Percentiles rank a stretch among this genome's conserved stretches.
Conservation (phyloP, 192 early-diverging fungal species). For the Mortierella claussenii region DNA sequence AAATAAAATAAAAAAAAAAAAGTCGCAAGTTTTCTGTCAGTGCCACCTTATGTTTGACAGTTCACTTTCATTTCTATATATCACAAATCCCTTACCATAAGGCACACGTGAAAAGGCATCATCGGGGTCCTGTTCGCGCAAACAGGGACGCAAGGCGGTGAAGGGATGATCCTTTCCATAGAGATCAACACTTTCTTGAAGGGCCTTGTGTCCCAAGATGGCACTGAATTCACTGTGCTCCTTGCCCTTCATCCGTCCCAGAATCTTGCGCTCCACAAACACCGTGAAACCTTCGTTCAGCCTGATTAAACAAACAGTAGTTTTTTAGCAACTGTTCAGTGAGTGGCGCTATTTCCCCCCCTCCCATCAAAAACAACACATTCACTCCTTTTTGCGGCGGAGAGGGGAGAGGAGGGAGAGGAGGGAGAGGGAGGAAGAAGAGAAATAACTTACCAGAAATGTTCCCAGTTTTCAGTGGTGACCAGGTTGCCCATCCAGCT, state of each 20-base stretch:
- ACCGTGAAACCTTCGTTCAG: conserved; percentile 97
- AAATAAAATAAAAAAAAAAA: too few relatives aligned
- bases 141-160: conserved; percentile 78
- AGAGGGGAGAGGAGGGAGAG: too few relatives aligned
- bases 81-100: conserved; percentile 67
- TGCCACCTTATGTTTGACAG: too few relatives aligned
- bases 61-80: neutral
- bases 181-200: conserved; percentile 75
- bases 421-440: neutral
- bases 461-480: conserved; percentile 82
- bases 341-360: neutral
- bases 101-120: conserved; percentile 84
- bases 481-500: conserved; percentile 92
- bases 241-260: conserved; percentile 82
- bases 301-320: too few relatives aligned
- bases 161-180: conserved; percentile 73
- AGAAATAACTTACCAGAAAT: conserved; percentile 30
- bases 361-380: conserved; percentile 28
- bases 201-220: conserved; percentile 82
- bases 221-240: conserved; percentile 82
- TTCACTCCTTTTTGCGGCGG: too few relatives aligned
- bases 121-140: conserved; percentile 83
- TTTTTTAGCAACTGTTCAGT: too few relatives aligned
- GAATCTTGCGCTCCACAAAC: conserved; percentile 93
- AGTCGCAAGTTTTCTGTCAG: too few relatives aligned